These are phyloP conservation scores for Eucalyptus polyanthemos DNA, from an alignment of 345 rosid species.

Conservation along the genomic window DNA sequence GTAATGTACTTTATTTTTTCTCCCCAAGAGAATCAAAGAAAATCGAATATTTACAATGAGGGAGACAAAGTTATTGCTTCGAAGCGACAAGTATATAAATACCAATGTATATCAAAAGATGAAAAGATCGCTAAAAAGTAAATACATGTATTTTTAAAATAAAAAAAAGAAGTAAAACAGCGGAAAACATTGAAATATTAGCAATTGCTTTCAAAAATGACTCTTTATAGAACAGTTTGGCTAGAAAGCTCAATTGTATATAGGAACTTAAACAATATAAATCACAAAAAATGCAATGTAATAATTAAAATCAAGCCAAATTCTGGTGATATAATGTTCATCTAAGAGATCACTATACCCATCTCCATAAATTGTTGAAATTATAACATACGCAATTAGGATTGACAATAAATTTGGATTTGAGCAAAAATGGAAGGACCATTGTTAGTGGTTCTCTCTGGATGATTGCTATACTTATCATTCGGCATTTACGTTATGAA, in stretches of 20 bases:
- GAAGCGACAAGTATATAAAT: too few species aligned
- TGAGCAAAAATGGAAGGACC: background rate
- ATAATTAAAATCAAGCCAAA: background rate
- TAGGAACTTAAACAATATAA: background rate
- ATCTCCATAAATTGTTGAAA: background rate
- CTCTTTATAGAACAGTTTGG: background rate
- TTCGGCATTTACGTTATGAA: background rate
- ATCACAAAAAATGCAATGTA: background rate
- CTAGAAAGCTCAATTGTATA: background rate
- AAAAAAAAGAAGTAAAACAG: accelerated
- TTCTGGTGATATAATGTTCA: background rate
- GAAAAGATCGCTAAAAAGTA: background rate
- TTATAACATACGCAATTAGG: background rate
- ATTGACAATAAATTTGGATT: background rate
- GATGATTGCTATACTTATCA: background rate
- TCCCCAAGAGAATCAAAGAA: too few species aligned
- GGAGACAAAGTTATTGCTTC: too few species aligned
- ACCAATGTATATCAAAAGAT: background rate
- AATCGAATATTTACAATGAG: too few species aligned
- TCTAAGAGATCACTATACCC: background rate
- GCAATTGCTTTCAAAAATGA: background rate
- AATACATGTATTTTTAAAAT: background rate
- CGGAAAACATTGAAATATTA: background rate
- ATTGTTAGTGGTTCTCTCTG: accelerated
- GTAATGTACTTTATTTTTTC: too few species aligned